phyloP scores from a whole-genome alignment of 225 moss, liverwort and hornwort genomes.

The Marchantia paleacea region DNA sequence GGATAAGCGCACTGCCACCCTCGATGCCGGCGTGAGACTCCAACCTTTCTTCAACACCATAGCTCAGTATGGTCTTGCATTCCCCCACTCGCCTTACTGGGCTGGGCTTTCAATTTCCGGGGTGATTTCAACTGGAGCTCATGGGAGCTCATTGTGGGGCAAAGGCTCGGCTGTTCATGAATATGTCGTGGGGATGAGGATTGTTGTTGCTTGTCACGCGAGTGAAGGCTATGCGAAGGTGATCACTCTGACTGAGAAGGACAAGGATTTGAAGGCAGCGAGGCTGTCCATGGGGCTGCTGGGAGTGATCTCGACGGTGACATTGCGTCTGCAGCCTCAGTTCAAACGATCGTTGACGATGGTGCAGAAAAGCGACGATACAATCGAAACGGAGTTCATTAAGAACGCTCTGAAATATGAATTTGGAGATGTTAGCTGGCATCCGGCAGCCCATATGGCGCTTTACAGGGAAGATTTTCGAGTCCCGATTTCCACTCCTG shows the following conservation, averaged over 20 bases:
- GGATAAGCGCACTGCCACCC: constrained; percentile 27
- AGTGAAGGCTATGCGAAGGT: constrained; percentile 43
- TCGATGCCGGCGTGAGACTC: constrained; percentile 48
- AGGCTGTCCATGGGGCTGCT: constrained; percentile 49
- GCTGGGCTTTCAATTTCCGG: constrained; percentile 46
- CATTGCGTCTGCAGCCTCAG: constrained; percentile 42
- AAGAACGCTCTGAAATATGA: constrained; percentile 25
- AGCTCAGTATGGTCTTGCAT: constrained; percentile 34
- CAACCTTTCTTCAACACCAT: constrained; percentile 33
- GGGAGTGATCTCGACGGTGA: constrained; percentile 50
- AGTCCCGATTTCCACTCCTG: constrained; percentile 21
- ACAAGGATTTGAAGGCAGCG: constrained; percentile 37
- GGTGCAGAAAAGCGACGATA: constrained; percentile 27
- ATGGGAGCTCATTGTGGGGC: constrained; percentile 49
- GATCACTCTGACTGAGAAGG: constrained; percentile 4
- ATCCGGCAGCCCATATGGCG: constrained; percentile 27
- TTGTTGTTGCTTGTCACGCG: constrained; percentile 42
- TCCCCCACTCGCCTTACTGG: constrained; percentile 43
- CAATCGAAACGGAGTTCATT: constrained; percentile 15
- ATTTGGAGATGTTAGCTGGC: constrained; percentile 53
- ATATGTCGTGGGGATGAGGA: constrained; percentile 40
- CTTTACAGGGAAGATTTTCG: constrained; percentile 40
- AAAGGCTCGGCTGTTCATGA: constrained; percentile 49
- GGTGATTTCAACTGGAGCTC: constrained; percentile 32
- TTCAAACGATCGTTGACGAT: constrained; percentile 44